Conservation (phyloP, 169 alveolate genomes). For the Plasmodium reichenowi region DNA sequence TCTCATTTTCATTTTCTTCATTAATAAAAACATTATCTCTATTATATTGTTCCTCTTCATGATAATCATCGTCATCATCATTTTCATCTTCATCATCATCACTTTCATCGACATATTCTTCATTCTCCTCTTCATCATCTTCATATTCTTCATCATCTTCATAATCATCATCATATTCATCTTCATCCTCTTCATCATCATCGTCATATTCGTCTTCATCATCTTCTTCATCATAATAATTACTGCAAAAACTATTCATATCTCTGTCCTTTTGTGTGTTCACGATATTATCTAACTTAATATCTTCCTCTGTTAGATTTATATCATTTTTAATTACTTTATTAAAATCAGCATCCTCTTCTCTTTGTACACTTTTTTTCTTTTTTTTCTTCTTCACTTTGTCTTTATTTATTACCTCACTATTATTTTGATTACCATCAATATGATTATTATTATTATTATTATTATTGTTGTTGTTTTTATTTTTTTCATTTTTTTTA, state of each 20-base stretch:
- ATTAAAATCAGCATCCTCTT: too few species aligned
- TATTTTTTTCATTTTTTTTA: background rate
- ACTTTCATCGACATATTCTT: slow-evolving; percentile 23
- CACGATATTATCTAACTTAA: too few species aligned
- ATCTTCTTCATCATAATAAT: too few species aligned
- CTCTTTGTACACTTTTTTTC: slow-evolving; percentile 1
- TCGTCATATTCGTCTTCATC: background rate
- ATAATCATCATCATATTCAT: background rate
- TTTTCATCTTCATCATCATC: slow-evolving; percentile 46
- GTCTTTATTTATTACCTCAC: slow-evolving; percentile 3
- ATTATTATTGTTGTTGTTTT: background rate
- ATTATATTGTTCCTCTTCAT: background rate
- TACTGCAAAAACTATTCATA: too few species aligned
- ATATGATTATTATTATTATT: slow-evolving; percentile 8
- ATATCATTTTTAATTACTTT: too few species aligned
- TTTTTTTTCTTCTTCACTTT: slow-evolving; percentile 9
- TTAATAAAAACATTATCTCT: background rate
- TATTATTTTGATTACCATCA: background rate
- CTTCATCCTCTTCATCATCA: background rate
- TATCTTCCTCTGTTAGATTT: too few species aligned
- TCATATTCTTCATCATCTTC: slow-evolving; percentile 19
- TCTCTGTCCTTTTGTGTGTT: too few species aligned
- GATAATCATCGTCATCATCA: slow-evolving; percentile 5
- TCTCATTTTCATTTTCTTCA: slow-evolving; percentile 44
- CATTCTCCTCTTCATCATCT: slow-evolving; percentile 14